phyloP scores from a whole-genome alignment of 345 rosid species.

The Ceriops tagal region DNA sequence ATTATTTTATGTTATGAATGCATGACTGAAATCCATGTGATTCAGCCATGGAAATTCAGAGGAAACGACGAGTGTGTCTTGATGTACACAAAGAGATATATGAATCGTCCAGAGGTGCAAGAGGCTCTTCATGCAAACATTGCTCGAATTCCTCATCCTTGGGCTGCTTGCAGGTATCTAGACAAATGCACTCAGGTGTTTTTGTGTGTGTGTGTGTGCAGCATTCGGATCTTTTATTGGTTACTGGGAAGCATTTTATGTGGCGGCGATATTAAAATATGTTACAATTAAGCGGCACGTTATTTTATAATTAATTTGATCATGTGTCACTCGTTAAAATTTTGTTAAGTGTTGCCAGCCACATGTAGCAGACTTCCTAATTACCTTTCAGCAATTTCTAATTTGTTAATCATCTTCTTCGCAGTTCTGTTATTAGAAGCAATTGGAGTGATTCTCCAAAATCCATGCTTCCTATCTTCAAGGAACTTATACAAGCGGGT shows the following conservation, averaged over 20 bases:
- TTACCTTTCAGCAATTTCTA: background rate
- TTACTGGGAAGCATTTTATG: too few relatives aligned
- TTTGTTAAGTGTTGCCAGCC: too few relatives aligned
- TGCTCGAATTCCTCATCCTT: conserved; percentile 32
- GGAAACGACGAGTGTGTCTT: conserved; percentile 72
- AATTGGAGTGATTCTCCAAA: conserved; percentile 80
- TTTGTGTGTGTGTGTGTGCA: too few relatives aligned
- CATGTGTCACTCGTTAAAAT: too few relatives aligned
- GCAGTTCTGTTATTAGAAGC: conserved; percentile 41
- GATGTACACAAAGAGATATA: conserved; percentile 42
- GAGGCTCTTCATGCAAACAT: conserved; percentile 66
- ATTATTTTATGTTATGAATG: too few relatives aligned
- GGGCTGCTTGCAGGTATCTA: conserved; percentile 56
- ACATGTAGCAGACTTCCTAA: too few relatives aligned
- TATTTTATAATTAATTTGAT: too few relatives aligned
- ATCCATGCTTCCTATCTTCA: conserved; percentile 69
- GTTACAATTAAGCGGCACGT: too few relatives aligned
- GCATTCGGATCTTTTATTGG: too few relatives aligned
- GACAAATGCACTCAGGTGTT: background rate
- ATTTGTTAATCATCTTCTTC: conserved; percentile 4
- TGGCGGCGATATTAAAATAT: too few relatives aligned
- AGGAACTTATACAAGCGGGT: conserved; percentile 54
- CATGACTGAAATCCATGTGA: background rate
- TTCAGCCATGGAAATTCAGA: conserved; percentile 65
- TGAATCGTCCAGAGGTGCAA: conserved; percentile 65